These are phyloP conservation scores for Tricholoma bakamatsutake DNA, from an alignment of 768 basidiomycete genomes.

Conservation along the genomic window DNA sequence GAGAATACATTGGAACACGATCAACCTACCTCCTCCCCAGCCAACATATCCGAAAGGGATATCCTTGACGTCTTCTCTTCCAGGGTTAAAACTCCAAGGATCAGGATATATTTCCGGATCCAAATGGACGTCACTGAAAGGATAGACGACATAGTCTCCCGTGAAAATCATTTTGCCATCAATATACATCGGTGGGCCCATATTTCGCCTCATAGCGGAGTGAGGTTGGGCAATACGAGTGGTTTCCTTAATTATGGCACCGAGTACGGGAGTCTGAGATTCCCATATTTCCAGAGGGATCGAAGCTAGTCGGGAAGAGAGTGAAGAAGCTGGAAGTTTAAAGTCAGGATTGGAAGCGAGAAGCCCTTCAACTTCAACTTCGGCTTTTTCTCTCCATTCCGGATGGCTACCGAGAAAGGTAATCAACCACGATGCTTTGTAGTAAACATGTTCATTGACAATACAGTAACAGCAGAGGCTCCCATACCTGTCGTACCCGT, in stretches of 20 bases:
- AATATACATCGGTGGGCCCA: slow-evolving; percentile 66
- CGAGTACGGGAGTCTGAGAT: slow-evolving; percentile 59
- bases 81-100: slow-evolving; percentile 75
- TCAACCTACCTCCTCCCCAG: slow-evolving; percentile 70
- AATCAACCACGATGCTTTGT: slow-evolving; percentile 63
- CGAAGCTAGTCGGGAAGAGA: slow-evolving; percentile 44
- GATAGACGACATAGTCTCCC: slow-evolving; percentile 73
- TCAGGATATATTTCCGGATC: slow-evolving; percentile 66
- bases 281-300: slow-evolving; percentile 72
- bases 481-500: slow-evolving; percentile 63
- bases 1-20: slow-evolving; percentile 7
- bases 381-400: slow-evolving; percentile 61
- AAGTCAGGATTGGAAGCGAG: slow-evolving; percentile 35
- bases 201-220: slow-evolving; percentile 73
- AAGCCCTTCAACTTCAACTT: slow-evolving; percentile 52
- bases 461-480: not conserved
- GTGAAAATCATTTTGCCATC: slow-evolving; percentile 65
- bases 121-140: slow-evolving; percentile 76
- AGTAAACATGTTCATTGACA: not conserved
- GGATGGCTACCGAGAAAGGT: slow-evolving; percentile 65
- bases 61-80: slow-evolving; percentile 37
- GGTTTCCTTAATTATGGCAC: slow-evolving; percentile 71
- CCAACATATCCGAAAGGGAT: slow-evolving; percentile 61
- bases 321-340: slow-evolving; percentile 17
- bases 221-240: slow-evolving; percentile 76